A percentile compares a stretch with the other conserved stretches of the same genome.
phyloP scores from a whole-genome alignment of 2,329 filamentous ascomycete genomes.

The Ophiobolus disseminans region DNA sequence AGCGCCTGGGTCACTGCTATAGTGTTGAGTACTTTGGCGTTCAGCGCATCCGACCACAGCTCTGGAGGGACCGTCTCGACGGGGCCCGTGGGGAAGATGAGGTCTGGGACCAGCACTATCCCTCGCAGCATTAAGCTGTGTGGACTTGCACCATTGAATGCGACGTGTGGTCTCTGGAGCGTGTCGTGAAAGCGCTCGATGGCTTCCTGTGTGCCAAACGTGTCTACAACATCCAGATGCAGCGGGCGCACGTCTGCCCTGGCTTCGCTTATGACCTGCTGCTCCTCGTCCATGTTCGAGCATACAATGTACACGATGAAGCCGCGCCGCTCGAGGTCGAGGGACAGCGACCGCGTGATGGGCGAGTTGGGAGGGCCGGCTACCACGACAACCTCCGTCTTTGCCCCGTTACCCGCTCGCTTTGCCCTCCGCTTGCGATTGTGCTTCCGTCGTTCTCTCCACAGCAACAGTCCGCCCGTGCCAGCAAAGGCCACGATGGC shows the following conservation, averaged over 20 bases:
- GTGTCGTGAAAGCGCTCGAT: slow-evolving; percentile 75
- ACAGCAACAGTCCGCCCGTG: slow-evolving; percentile 65
- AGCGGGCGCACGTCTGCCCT: slow-evolving; percentile 82
- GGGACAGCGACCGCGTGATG: slow-evolving; percentile 79
- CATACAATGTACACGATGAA: slow-evolving; percentile 94
- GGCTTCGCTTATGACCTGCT: slow-evolving; percentile 76
- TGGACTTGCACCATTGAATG: slow-evolving; percentile 76
- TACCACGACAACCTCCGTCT: slow-evolving; percentile 86
- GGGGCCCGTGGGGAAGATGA: slow-evolving; percentile 78
- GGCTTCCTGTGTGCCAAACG: slow-evolving; percentile 70
- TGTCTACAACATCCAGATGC: slow-evolving; percentile 81
- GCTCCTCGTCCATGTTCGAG: slow-evolving; percentile 83
- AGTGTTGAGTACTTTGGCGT: slow-evolving; percentile 88
- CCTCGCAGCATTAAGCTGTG: slow-evolving; percentile 80
- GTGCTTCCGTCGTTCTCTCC: slow-evolving; percentile 66
- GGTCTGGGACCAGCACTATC: slow-evolving; percentile 81
- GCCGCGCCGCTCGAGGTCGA: slow-evolving; percentile 88
- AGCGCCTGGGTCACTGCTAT: slow-evolving; percentile 89
- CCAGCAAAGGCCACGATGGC: slow-evolving; percentile 74
- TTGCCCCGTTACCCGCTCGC: slow-evolving; percentile 80
- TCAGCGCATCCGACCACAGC: slow-evolving; percentile 87
- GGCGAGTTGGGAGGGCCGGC: slow-evolving; percentile 87
- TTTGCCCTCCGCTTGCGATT: slow-evolving; percentile 74
- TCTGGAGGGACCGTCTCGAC: slow-evolving; percentile 85
- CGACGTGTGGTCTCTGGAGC: slow-evolving; percentile 76